Evolutionary conservation across 1,284 basidiomycete genomes (phyloP), one percentile per base, ranked within the genome.

Genomic region (Microbotryum silenes-acaulis): DNA sequence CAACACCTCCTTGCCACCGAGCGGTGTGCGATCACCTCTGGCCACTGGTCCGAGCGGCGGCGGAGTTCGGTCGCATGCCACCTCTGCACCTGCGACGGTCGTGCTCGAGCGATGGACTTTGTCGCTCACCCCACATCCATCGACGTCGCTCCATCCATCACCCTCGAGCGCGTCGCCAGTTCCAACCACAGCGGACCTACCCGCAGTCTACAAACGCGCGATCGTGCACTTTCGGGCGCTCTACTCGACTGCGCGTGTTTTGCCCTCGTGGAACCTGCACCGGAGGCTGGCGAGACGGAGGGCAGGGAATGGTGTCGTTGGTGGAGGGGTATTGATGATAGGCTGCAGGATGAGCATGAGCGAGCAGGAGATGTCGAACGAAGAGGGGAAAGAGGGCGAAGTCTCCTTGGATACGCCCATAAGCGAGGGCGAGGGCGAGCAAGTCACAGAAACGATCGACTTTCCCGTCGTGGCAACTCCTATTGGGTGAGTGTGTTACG

Each of bases 201-300:
- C 74, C 10, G 67, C 70, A 20, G 66, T 75, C 52, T 77, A 77
- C 70, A 75, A 75, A 45, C 71, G 69, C 21, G 72, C 74, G 47
- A 73, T 75, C 53, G 59, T 72, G 10, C 72, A 75, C 45, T 75
- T 77, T 54, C 65, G 74, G 4, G 57, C 72, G 0, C 67, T 75
- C 0, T 75, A 69, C 64, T 67, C 71, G 5, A 64, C 75, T 50
- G 56, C 70, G 4, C 65, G 69, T 27, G 53, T 64, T 0, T 57
- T 76, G 16, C 75, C 75, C 0, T 59, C 72, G 0, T 71, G 69
- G 44, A 59, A 63, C 3, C 65, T 76, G 6, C 63, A 66, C 14
- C 55, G 71, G 20, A 64, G 62, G 21, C 53, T 74, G 12, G 60
- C 60, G 31, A 42, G 18, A 51, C 49, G 25, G 67, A 68, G 49